These are phyloP conservation scores for Termitomyces sp. DNA, from an alignment of 768 basidiomycete genomes.

Conservation along the genomic window DNA sequence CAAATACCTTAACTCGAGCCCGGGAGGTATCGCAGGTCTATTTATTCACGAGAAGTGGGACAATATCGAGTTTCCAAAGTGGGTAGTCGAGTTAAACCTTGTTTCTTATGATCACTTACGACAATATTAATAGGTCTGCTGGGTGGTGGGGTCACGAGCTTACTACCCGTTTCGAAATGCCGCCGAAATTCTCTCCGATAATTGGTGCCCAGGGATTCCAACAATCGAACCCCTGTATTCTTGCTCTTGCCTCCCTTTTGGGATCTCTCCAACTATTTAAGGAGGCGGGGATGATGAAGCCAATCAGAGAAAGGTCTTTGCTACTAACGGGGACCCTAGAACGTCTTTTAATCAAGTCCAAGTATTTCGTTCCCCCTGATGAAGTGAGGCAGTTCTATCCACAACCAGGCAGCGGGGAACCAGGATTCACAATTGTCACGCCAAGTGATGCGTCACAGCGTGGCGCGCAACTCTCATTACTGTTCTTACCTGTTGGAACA, in stretches of 20 bases:
- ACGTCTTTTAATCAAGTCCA: constrained; percentile 50
- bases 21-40: constrained; percentile 94
- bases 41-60: constrained; percentile 87
- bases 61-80: constrained; percentile 57
- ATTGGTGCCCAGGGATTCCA: constrained; percentile 93
- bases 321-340: constrained; percentile 71
- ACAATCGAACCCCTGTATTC: constrained; percentile 88
- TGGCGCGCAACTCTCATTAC: constrained; percentile 84
- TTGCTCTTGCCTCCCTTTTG: constrained; percentile 74
- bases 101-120: constrained; percentile 10
- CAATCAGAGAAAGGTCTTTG: constrained; percentile 65
- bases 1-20: constrained; percentile 96
- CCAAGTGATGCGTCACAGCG: constrained; percentile 61
- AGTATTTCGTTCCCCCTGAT: constrained; percentile 52
- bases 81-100: constrained; percentile 21
- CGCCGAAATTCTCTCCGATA: constrained; percentile 74
- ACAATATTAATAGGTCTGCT: constrained; percentile 52
- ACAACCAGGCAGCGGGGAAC: constrained; percentile 18
- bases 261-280: constrained; percentile 81
- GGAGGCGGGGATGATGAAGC: constrained; percentile 67
- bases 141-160: constrained; percentile 99
- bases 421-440: constrained; percentile 89
- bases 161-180: constrained; percentile 87
- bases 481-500: constrained; percentile 62
- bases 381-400: constrained; percentile 26